Conservation (phyloP, 768 basidiomycete genomes). For the Pleurotus djamor region DNA sequence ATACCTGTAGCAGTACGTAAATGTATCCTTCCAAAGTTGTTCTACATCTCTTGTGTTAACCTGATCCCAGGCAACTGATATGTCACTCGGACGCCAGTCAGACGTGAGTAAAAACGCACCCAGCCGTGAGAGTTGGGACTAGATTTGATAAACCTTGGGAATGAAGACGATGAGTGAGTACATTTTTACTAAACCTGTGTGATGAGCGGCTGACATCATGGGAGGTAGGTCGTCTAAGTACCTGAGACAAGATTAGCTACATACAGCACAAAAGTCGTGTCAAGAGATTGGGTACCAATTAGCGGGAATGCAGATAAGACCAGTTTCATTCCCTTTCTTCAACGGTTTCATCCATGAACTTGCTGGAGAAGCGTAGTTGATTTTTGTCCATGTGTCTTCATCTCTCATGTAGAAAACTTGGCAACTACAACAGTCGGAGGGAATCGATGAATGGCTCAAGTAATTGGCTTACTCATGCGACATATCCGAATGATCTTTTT, state of each 20-base stretch:
- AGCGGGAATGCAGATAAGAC: constrained; percentile 57
- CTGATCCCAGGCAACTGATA: constrained; percentile 21
- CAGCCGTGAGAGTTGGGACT: constrained; percentile 71
- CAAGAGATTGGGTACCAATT: constrained; percentile 45
- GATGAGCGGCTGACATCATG: constrained; percentile 50
- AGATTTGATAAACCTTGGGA: constrained; percentile 64
- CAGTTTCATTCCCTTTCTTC: constrained; percentile 58
- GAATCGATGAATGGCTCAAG: too few species aligned
- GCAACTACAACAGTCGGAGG: constrained; percentile 34
- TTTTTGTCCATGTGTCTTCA: constrained; percentile 71
- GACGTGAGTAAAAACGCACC: constrained; percentile 33
- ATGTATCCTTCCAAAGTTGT: constrained; percentile 75
- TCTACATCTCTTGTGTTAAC: constrained; percentile 67
- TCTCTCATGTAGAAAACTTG: constrained; percentile 70
- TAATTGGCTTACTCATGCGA: constrained; percentile 44
- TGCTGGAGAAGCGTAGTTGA: constrained; percentile 58
- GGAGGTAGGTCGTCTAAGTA: constrained; percentile 75
- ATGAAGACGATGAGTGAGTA: constrained; percentile 4
- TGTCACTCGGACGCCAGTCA: not conserved
- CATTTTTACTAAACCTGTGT: not conserved
- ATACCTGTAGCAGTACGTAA: constrained; percentile 64
- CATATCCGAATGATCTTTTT: constrained; percentile 62
- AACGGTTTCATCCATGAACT: constrained; percentile 77
- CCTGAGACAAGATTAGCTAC: constrained; percentile 23
- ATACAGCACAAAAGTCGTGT: too few species aligned